These are phyloP conservation scores for Marasmius sp. DNA, from an alignment of 1,284 basidiomycete species.

Conservation along the genomic window DNA sequence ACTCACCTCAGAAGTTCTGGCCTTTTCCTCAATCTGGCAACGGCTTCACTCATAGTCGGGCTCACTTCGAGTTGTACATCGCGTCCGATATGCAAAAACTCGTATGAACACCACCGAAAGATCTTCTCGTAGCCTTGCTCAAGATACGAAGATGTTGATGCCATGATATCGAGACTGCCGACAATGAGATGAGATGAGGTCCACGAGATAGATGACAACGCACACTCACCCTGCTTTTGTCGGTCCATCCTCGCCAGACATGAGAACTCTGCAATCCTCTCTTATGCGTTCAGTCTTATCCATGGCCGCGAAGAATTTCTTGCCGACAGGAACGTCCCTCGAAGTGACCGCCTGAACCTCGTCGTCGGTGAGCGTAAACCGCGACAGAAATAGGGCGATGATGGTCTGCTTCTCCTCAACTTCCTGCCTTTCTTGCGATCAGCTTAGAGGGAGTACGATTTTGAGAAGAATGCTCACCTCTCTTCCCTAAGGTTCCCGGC, in stretches of 20 bases:
- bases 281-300: conserved; percentile 85
- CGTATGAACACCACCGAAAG: conserved; percentile 82
- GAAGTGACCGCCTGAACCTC: conserved; percentile 78
- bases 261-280: conserved; percentile 81
- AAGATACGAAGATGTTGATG: conserved; percentile 76
- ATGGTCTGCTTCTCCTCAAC: conserved; percentile 73
- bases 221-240: conserved; percentile 76
- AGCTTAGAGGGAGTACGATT: conserved; percentile 1
- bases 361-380: conserved; percentile 79
- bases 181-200: background rate
- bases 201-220: background rate
- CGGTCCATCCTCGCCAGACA: conserved; percentile 83
- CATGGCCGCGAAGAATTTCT: conserved; percentile 81
- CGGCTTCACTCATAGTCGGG: conserved; percentile 68
- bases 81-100: conserved; percentile 81
- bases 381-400: conserved; percentile 75
- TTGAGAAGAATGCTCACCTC: conserved; percentile 48
- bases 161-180: conserved; percentile 84
- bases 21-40: conserved; percentile 70
- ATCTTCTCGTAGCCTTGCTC: conserved; percentile 92
- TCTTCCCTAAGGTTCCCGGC: conserved; percentile 83
- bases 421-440: conserved; percentile 50
- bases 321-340: conserved; percentile 74
- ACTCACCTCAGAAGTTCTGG: conserved; percentile 80
- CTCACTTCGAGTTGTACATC: conserved; percentile 82